phyloP scores from a whole-genome alignment of 495 filamentous ascomycete genomes.

The Penicillium flavigenum region DNA sequence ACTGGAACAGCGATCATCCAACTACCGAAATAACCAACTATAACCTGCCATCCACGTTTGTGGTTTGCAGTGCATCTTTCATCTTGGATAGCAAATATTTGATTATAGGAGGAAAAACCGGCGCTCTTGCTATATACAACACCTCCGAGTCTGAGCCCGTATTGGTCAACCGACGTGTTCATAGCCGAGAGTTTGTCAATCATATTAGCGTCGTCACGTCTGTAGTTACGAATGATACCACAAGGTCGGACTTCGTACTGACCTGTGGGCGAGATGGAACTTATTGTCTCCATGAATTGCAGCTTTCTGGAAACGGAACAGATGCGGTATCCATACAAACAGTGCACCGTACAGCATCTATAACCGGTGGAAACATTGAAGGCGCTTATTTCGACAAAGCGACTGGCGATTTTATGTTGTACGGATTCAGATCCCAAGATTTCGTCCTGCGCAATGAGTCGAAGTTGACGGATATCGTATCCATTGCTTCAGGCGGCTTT shows the following conservation, averaged over 20 bases:
- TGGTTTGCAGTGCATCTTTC: conserved; percentile 39
- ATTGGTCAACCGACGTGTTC: conserved; percentile 36
- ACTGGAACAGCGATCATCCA: conserved; percentile 17
- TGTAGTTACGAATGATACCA: conserved; percentile 4
- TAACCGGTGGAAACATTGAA: conserved; percentile 68
- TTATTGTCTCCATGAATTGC: conserved; percentile 56
- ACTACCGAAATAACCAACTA: conserved; percentile 25
- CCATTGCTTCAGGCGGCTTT: conserved; percentile 76
- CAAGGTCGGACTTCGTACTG: conserved; percentile 40
- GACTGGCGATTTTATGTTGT: conserved; percentile 59
- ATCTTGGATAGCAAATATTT: conserved; percentile 45
- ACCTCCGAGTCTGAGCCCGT: conserved; percentile 26
- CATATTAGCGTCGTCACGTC: conserved; percentile 48
- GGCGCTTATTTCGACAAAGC: conserved; percentile 56
- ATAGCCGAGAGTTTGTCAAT: conserved; percentile 69
- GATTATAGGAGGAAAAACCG: conserved; percentile 68
- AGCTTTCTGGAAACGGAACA: conserved; percentile 5
- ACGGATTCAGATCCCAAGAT: conserved; percentile 74
- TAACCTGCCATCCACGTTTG: conserved; percentile 35
- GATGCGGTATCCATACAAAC: conserved; percentile 33
- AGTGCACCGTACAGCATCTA: conserved; percentile 55
- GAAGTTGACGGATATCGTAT: conserved; percentile 60
- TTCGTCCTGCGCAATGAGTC: conserved; percentile 81
- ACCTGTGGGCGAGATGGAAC: conserved; percentile 73
- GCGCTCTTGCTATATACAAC: conserved; percentile 57